These are phyloP conservation scores for Coemansia sp. DNA, from an alignment of 192 early-diverging fungal genomes.

Conservation along the genomic window DNA sequence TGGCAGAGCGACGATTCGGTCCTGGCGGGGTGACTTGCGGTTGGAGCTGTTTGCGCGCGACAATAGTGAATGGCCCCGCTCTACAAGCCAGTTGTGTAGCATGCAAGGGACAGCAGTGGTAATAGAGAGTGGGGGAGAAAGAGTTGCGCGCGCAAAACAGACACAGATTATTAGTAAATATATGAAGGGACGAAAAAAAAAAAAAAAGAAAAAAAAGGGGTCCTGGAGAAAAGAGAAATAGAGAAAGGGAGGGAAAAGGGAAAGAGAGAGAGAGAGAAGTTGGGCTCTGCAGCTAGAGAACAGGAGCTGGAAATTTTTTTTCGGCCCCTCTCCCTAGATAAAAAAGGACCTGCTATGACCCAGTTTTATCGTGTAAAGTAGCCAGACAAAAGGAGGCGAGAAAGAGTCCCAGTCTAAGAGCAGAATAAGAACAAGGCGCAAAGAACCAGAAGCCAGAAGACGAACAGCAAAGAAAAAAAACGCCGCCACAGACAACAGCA, in stretches of 20 bases:
- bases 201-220: conserved; percentile 5
- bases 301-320: background rate
- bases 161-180: conserved; percentile 27
- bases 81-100: conserved; percentile 48
- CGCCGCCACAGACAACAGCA: conserved; percentile 9
- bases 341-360: conserved; percentile 10
- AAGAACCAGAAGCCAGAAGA: background rate
- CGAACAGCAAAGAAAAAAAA: background rate
- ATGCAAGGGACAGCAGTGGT: conserved; percentile 39
- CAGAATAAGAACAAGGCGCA: conserved; percentile 7
- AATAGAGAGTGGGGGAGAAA: background rate
- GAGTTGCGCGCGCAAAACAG: conserved; percentile 14
- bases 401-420: background rate
- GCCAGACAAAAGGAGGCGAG: background rate
- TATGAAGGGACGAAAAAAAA: background rate
- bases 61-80: conserved; percentile 54
- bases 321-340: background rate
- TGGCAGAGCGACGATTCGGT: conserved; percentile 42
- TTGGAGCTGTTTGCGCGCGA: conserved; percentile 50
- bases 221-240: conserved; percentile 5
- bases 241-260: conserved; percentile 3
- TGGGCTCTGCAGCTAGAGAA: background rate
- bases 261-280: conserved; percentile 4
- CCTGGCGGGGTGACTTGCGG: conserved; percentile 43
- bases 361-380: conserved; percentile 20